phyloP scores from a whole-genome alignment of 371 early-diverging fungal species.

The Smittium mucronatum region DNA sequence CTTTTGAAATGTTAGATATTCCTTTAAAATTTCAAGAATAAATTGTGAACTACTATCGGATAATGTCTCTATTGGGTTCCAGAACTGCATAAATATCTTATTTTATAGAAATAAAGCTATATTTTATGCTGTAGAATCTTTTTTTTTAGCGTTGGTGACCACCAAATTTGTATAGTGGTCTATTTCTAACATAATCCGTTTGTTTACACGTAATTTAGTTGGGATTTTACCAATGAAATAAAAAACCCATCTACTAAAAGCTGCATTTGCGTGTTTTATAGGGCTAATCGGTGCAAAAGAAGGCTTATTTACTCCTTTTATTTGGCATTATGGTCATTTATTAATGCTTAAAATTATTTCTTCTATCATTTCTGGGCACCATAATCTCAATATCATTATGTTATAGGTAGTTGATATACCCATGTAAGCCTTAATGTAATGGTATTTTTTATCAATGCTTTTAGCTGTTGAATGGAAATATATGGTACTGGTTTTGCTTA shows the following conservation, averaged over 20 bases:
- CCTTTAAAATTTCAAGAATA: conserved; percentile 3
- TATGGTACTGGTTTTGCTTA: no score
- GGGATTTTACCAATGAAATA: conserved; percentile 33
- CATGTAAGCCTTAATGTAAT: conserved; percentile 17
- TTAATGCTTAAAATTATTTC: conserved; percentile 16
- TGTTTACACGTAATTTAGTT: conserved; percentile 18
- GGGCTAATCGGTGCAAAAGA: conserved; percentile 1
- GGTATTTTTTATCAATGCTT: conserved; percentile 11
- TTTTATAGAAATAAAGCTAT: conserved; percentile 30
- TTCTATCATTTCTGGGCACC: conserved; percentile 25
- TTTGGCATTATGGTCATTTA: conserved; percentile 22
- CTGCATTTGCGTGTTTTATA: conserved; percentile 6
- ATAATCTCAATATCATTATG: conserved; percentile 15
- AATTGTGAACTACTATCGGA: conserved; percentile 33
- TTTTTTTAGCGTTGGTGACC: conserved; percentile 24
- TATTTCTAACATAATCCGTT: conserved; percentile 33
- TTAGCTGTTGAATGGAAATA: neutral
- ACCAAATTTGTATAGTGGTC: conserved; percentile 35
- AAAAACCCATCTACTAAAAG: conserved; percentile 25
- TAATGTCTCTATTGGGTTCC: conserved; percentile 24
- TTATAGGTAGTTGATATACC: conserved; percentile 14
- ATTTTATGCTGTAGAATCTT: conserved; percentile 15
- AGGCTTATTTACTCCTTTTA: conserved; percentile 6
- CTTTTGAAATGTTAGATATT: conserved; percentile 10
- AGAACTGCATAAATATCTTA: conserved; percentile 22